phyloP scores from a whole-genome alignment of 2,329 filamentous ascomycete genomes.

The Pseudocercospora fuligena region DNA sequence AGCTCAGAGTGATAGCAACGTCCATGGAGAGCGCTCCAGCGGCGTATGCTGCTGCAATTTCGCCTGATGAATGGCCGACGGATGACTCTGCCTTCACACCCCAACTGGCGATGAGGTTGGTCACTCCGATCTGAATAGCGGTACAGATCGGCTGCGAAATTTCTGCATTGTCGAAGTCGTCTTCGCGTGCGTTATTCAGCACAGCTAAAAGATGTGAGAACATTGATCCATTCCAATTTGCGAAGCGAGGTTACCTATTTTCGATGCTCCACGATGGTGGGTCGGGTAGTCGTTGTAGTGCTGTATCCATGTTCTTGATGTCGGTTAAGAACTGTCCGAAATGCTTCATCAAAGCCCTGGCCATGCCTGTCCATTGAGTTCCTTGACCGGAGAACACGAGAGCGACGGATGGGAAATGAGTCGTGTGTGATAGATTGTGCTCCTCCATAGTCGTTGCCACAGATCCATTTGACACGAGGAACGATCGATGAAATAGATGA shows the following conservation, averaged over 20 bases:
- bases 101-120: slow-evolving; percentile 19
- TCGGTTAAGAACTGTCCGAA: not conserved
- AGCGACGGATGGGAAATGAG: not conserved
- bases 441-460: not conserved
- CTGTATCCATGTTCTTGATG: not conserved
- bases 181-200: not conserved
- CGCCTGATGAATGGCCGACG: slow-evolving; percentile 40
- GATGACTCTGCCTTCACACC: slow-evolving; percentile 32
- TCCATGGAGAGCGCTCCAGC: slow-evolving; percentile 29
- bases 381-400: slow-evolving; percentile 27
- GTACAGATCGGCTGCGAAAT: slow-evolving; percentile 61
- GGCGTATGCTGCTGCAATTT: slow-evolving; percentile 41
- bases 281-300: not conserved
- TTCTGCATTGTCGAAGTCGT: slow-evolving; percentile 30
- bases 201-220: not conserved
- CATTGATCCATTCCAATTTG: not conserved
- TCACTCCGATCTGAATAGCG: slow-evolving; percentile 56
- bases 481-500: slow-evolving; percentile 22
- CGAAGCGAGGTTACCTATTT: not conserved
- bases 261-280: not conserved
- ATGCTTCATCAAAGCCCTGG: not conserved
- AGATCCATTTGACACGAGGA: not conserved
- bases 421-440: not conserved
- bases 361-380: slow-evolving; percentile 26
- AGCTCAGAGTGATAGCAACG: slow-evolving; percentile 28